Percentiles rank a stretch among this genome's conserved stretches.
These are phyloP conservation scores for Xylaria intraflava DNA, from an alignment of 495 filamentous ascomycete genomes.

Conservation along the genomic window DNA sequence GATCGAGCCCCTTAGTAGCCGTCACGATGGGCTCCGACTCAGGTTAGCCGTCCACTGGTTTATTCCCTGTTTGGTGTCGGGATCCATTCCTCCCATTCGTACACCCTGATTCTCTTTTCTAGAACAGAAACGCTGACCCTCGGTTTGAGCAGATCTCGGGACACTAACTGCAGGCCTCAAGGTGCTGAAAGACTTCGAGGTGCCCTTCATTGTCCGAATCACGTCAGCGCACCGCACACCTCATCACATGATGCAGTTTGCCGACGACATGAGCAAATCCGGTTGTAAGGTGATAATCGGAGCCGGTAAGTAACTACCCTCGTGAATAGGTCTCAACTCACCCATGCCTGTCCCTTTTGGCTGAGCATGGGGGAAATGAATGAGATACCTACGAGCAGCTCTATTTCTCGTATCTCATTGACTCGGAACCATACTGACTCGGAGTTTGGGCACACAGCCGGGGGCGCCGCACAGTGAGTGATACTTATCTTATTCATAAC, in stretches of 20 bases:
- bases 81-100: neutral
- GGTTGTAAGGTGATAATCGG: slow-evolving; percentile 91
- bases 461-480: slow-evolving; percentile 13
- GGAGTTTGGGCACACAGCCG: slow-evolving; percentile 1
- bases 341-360: neutral
- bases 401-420: neutral
- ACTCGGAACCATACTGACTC: neutral
- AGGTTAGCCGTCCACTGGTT: slow-evolving; percentile 1
- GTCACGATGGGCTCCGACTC: slow-evolving; percentile 96
- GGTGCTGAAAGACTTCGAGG: slow-evolving; percentile 65
- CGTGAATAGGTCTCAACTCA: neutral
- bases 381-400: neutral
- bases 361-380: neutral
- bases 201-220: slow-evolving; percentile 73
- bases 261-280: slow-evolving; percentile 55
- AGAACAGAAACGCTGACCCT: neutral
- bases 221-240: slow-evolving; percentile 94
- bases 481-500: no score
- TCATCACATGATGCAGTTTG: slow-evolving; percentile 71
- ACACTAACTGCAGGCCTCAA: slow-evolving; percentile 70
- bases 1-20: slow-evolving; percentile 56
- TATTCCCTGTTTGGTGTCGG: neutral
- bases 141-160: slow-evolving; percentile 53
- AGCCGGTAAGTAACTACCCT: slow-evolving; percentile 39
- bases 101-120: no score